phyloP scores from a whole-genome alignment of 495 filamentous ascomycete genomes.

The Penicillium verhagenii region DNA sequence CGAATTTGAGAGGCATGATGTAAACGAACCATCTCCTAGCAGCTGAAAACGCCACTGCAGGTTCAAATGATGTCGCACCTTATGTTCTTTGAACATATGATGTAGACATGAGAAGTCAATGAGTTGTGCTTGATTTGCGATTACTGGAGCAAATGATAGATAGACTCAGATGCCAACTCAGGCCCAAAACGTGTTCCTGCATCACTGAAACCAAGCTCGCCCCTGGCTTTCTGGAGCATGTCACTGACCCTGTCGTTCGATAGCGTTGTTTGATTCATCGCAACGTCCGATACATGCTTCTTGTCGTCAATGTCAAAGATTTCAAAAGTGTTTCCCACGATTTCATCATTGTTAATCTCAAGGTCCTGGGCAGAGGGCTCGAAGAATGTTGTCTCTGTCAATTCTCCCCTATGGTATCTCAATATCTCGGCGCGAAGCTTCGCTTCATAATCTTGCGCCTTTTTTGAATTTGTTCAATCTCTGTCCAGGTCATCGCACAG shows the following conservation, averaged over 20 bases:
- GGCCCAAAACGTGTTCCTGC: slow-evolving; percentile 53
- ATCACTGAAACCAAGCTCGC: slow-evolving; percentile 6
- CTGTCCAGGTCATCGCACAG: slow-evolving; percentile 76
- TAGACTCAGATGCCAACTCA: slow-evolving; percentile 66
- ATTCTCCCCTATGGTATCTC: slow-evolving; percentile 31
- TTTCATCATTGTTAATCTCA: slow-evolving; percentile 5
- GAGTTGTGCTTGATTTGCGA: slow-evolving; percentile 70
- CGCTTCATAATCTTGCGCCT: slow-evolving; percentile 62
- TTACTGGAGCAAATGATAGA: slow-evolving; percentile 72
- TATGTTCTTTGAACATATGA: slow-evolving; percentile 73
- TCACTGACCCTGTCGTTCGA: slow-evolving; percentile 30
- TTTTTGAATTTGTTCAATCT: slow-evolving; percentile 62
- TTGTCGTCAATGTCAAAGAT: slow-evolving; percentile 41
- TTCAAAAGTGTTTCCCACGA: slow-evolving; percentile 29
- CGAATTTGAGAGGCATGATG: slow-evolving; percentile 72
- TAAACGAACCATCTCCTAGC: slow-evolving; percentile 80
- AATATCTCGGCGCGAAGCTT: slow-evolving; percentile 44
- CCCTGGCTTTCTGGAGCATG: slow-evolving; percentile 23
- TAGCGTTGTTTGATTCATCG: slow-evolving; percentile 24
- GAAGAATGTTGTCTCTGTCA: background rate
- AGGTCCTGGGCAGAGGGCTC: background rate
- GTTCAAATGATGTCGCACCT: slow-evolving; percentile 70
- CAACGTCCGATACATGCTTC: slow-evolving; percentile 21
- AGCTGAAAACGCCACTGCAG: slow-evolving; percentile 80
- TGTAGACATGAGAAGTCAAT: slow-evolving; percentile 76